Base-by-base conservation (phyloP, 768 basidiomycete species). In the Boletus rubescentipes region DNA sequence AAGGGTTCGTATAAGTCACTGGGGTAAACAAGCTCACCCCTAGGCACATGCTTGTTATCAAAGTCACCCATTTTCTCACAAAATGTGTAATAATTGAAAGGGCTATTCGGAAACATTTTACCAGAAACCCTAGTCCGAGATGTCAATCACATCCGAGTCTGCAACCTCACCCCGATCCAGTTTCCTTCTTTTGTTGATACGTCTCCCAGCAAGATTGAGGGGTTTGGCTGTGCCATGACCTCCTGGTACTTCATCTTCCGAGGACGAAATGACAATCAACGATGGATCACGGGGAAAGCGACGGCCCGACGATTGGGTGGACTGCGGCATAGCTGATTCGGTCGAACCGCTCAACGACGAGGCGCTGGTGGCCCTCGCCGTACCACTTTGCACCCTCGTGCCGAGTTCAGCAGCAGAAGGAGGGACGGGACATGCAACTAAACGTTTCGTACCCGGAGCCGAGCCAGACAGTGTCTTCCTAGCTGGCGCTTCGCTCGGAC, bases 91-190 rank as follows among this genome's bases (percentile, higher is more conserved):
- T n/a, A 14, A 37, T 15, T 18, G 21, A 30, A 30, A 40, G 29
- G 18, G 23, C 9, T 23, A 4, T 23, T 29, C n/a, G 12, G 16
- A 38, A 42, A 53, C 20, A n/a, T 35, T 36, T 23, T 4, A 30
- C 9, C n/a, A 18, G 39, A 11, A 29, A 36, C 35, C 32, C 51
- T 65, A 65, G 44, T 64, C 59, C 43, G 79, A 83, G 37, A 90
- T 71, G 52, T 84, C 80, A 60, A 89, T 83, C 29, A 89, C 73
- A 23, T 83, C 80, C 16, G 67, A 70, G 23, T 69, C 63, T 11
- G 58, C 18, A 59, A 32, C 78, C 70, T 60, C 74, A 65, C 67
- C 60, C 23, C 60, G 21, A 58, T 34, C 79, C 71, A 59, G 72
- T 65, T 16, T 32, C 38, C 26, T 54, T 42, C 29, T 8, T 18